A percentile compares a stretch with the other conserved stretches of the same genome.
These are phyloP conservation scores for Xerocomellus intermedius DNA, from an alignment of 768 basidiomycete species.

Conservation along the genomic window DNA sequence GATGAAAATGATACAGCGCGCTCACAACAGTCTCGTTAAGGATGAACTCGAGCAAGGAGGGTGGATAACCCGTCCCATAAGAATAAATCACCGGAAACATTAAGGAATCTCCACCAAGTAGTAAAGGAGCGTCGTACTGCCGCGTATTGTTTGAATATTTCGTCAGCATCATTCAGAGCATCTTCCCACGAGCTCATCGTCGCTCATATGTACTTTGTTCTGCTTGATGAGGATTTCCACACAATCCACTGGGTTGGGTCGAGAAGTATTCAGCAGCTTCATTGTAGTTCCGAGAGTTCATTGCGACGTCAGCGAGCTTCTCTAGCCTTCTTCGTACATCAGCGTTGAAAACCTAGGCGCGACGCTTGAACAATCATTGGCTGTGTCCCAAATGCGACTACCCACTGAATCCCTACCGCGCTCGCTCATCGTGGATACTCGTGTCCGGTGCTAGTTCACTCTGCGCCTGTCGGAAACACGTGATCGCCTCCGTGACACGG, in stretches of 20 bases:
- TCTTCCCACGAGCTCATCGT: not conserved
- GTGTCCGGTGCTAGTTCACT: not conserved
- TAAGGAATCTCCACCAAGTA: no score
- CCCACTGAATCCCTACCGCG: conserved; percentile 6
- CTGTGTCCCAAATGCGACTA: not conserved
- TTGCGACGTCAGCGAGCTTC: not conserved
- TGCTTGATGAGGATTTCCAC: not conserved
- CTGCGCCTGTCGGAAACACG: no score
- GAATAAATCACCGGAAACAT: no score
- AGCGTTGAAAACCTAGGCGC: not conserved
- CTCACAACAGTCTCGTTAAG: no score
- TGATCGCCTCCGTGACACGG: no score
- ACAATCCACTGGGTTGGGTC: not conserved
- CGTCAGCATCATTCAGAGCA: not conserved
- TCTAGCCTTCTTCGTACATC: not conserved
- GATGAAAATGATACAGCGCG: no score
- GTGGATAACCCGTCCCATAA: no score
- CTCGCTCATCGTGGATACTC: not conserved
- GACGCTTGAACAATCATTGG: not conserved
- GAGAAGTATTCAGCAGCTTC: not conserved
- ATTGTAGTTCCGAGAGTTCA: not conserved
- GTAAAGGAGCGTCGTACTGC: no score
- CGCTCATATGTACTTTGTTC: not conserved
- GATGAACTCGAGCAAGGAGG: no score
- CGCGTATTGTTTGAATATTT: no score